phyloP scores from a whole-genome alignment of 176 grass and related monocot genomes.

The Eleusine indica region DNA sequence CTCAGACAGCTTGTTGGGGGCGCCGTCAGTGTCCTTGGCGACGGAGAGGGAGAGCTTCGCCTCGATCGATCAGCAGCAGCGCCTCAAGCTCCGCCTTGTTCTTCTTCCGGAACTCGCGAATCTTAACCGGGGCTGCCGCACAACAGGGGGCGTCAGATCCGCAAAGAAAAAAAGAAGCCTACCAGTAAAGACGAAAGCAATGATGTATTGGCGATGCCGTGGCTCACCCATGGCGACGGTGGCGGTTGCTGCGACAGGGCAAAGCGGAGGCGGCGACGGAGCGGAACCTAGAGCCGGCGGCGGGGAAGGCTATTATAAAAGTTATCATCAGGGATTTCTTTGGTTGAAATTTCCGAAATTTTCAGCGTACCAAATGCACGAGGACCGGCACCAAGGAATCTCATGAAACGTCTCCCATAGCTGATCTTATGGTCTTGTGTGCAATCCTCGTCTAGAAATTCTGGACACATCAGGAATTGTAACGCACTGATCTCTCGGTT shows the following conservation, averaged over 20 bases:
- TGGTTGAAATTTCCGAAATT: too few species aligned
- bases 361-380: too few species aligned
- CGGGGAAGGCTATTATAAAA: too few species aligned
- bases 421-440: too few species aligned
- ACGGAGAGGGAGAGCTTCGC: conserved; percentile 42
- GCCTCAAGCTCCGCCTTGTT: conserved; percentile 52
- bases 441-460: too few species aligned
- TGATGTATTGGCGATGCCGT: not conserved
- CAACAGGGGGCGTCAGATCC: conserved; percentile 16
- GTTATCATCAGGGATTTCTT: too few species aligned
- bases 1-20: conserved; percentile 94
- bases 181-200: not conserved
- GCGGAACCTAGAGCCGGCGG: too few species aligned
- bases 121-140: conserved; percentile 68
- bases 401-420: too few species aligned
- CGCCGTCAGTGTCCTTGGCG: conserved; percentile 62
- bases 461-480: too few species aligned
- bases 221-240: conserved; percentile 41
- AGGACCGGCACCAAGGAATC: too few species aligned
- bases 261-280: not conserved
- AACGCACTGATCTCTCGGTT: too few species aligned
- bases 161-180: not conserved
- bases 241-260: not conserved
- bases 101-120: conserved; percentile 89
- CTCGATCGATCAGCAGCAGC: conserved; percentile 76